phyloP scores from a whole-genome alignment of 2,329 filamentous ascomycete genomes.

The Chrysosporium keratinophilum region DNA sequence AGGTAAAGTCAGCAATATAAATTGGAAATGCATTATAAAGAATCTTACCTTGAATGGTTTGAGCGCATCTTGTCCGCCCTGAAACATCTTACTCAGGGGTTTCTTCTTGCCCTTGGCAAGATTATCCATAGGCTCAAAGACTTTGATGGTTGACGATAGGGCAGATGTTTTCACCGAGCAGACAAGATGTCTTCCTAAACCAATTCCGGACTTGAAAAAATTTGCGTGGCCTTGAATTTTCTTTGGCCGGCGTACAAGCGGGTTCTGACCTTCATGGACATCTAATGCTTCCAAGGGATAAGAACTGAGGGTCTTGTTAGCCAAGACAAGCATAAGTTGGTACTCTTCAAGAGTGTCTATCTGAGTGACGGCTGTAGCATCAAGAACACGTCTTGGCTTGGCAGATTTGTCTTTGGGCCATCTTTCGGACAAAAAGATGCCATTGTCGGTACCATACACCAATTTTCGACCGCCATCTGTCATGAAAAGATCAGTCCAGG shows the following conservation, averaged over 20 bases:
- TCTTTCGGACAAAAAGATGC: slow-evolving; percentile 84
- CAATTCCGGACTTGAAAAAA: slow-evolving; percentile 97
- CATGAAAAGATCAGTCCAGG: slow-evolving; percentile 13
- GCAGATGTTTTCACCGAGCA: slow-evolving; percentile 94
- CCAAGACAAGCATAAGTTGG: slow-evolving; percentile 76
- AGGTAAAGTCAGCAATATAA: slow-evolving; percentile 1
- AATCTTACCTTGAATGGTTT: slow-evolving; percentile 69
- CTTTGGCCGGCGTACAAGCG: slow-evolving; percentile 73
- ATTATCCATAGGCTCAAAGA: slow-evolving; percentile 95
- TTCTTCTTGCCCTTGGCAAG: slow-evolving; percentile 92
- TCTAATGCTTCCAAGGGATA: slow-evolving; percentile 82
- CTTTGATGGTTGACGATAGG: slow-evolving; percentile 91
- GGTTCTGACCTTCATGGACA: slow-evolving; percentile 60
- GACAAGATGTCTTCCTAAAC: slow-evolving; percentile 83
- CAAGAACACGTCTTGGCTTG: slow-evolving; percentile 72
- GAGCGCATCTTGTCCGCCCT: slow-evolving; percentile 81
- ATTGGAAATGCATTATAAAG: not conserved
- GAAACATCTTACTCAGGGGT: slow-evolving; percentile 92
- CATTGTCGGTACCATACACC: slow-evolving; percentile 86
- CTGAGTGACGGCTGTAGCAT: slow-evolving; percentile 79
- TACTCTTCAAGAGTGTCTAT: slow-evolving; percentile 96
- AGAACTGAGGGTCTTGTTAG: slow-evolving; percentile 85
- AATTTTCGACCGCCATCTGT: slow-evolving; percentile 87
- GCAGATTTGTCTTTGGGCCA: slow-evolving; percentile 68
- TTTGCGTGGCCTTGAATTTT: slow-evolving; percentile 97